Evolutionary conservation across 306 rosid species (phyloP), one percentile per base, ranked within the genome.

Genomic region (Gynostemma pentaphyllum): DNA sequence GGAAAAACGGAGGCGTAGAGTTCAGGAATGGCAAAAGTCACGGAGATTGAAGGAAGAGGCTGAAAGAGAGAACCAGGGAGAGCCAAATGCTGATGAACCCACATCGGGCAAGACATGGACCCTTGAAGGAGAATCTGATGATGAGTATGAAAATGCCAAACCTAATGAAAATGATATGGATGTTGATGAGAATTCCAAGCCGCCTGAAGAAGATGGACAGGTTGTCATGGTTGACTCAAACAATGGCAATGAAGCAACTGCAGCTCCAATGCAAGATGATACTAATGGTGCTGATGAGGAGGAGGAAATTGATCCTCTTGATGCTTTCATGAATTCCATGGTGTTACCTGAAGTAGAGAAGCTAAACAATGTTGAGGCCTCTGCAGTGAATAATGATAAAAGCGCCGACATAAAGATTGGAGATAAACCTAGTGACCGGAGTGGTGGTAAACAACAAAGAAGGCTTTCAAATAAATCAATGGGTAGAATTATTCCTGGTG

Each of bases 1-100:
- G 91, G 97, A 90, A 72, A 90, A 90, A 79, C 69, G 97, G 68
- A 82, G 97, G 79, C 80, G 97, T 68, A 87, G 96, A 75, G 97
- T 90, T 63, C 97, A 85, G 74, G 97, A 87, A 70, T 87, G 96
- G 97, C 97, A 90, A 64, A 95, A 90, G 74, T 70, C 78, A 49
- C 86, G 78, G 77, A 90, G 96, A 79, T 80, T 80, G 79, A 78
- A 82, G 71, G 97, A 90, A 75, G 97, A 83, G 68, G 84, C 70
- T 12, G 95, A 90, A 65, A 77, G 78, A 78, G 90, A 83, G 68
- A 85, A 85, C 47, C 81, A 49, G 12, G 94, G 84, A 37, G 95
- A 83, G 72, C 85, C 37, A 19, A 72, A 63, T 71, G 77, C 65
- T 37, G 80, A 73, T 42, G 95, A 81, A 80, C 88, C 76, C 9